Evolutionary conservation across 139 green algal species (phyloP).

Genomic region (Astrephomene gubernaculifera): DNA sequence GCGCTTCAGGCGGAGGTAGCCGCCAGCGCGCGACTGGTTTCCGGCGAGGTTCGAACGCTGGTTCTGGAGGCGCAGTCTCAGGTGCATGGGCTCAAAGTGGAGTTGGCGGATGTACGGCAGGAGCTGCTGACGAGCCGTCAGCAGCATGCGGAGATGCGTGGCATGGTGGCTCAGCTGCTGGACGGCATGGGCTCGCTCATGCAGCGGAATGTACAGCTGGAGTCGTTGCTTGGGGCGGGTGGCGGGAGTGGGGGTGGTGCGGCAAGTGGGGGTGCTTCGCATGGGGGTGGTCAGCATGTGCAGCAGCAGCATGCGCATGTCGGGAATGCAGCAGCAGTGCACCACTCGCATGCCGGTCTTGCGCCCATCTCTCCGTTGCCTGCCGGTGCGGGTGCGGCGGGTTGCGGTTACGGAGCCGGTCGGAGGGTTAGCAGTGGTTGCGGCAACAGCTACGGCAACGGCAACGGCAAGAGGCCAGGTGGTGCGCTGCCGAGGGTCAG

Average conservation of each 20-base stretch:
- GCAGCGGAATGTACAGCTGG: slow-evolving; percentile 28
- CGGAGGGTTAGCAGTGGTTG: no score
- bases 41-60: slow-evolving; percentile 18
- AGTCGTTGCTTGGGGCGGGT: background rate
- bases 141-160: slow-evolving; percentile 18
- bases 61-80: slow-evolving; percentile 24
- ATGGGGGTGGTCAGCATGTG: no score
- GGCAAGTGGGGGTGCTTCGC: no score
- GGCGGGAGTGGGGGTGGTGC: background rate
- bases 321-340: background rate
- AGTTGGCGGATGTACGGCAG: slow-evolving; percentile 5
- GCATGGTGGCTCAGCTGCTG: slow-evolving; percentile 29
- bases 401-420: no score
- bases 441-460: background rate
- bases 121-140: slow-evolving; percentile 11
- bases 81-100: slow-evolving; percentile 23
- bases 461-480: background rate
- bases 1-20: slow-evolving; percentile 33
- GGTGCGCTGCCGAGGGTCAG: background rate
- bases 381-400: no score
- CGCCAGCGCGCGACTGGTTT: slow-evolving; percentile 10
- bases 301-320: no score
- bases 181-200: slow-evolving; percentile 8
- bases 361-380: no score
- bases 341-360: background rate